These are phyloP conservation scores for Powellomyces hirtus DNA, from an alignment of 192 early-diverging fungal species.

Conservation along the genomic window DNA sequence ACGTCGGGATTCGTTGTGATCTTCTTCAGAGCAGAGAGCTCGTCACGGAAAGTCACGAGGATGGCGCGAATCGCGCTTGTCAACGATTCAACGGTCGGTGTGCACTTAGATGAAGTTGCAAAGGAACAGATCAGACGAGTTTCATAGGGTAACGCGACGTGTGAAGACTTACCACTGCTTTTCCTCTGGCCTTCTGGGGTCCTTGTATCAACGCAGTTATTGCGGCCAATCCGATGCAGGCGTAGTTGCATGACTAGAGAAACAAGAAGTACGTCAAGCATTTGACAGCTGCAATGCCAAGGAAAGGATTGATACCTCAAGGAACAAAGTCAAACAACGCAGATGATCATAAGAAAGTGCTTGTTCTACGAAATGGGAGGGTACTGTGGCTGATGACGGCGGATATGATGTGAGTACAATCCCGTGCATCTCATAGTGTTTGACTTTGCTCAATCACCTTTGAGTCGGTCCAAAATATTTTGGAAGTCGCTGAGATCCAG, in stretches of 20 bases:
- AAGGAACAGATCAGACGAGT: not conserved
- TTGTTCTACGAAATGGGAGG: not conserved
- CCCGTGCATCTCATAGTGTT: not conserved
- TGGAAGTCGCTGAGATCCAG: no score
- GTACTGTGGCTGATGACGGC: not conserved
- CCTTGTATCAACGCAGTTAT: not conserved
- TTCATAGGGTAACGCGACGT: no score
- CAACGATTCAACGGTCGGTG: not conserved
- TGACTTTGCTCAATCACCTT: not conserved
- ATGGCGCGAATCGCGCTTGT: not conserved
- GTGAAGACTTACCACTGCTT: not conserved
- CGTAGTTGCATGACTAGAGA: constrained; percentile 5
- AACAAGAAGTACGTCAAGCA: not conserved
- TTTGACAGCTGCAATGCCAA: not conserved
- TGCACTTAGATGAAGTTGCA: not conserved
- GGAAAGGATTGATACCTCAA: not conserved
- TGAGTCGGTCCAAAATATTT: no score
- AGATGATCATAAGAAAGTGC: not conserved
- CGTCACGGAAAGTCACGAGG: not conserved
- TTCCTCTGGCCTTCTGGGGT: not conserved
- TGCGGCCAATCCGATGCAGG: not conserved
- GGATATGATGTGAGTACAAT: not conserved
- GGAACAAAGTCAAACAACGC: not conserved
- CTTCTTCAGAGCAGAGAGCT: not conserved
- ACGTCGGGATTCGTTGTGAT: not conserved